Conservation (phyloP, 345 rosid species). For the Salix caprea region DNA sequence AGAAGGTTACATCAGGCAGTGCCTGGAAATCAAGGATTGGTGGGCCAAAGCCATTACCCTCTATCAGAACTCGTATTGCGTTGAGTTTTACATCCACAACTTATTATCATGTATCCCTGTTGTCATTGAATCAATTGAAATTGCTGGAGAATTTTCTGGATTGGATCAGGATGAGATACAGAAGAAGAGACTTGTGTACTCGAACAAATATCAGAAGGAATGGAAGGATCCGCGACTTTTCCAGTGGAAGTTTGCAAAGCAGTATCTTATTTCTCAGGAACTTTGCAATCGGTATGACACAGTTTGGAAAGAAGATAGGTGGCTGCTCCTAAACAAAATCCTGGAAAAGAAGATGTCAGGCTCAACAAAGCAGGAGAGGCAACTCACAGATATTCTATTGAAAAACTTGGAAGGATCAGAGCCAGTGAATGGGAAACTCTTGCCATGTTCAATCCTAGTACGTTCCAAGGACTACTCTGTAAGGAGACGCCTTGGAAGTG, state of each 20-base stretch:
- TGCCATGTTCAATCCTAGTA: conserved; percentile 14
- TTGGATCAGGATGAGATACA: conserved; percentile 18
- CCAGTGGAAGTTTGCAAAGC: conserved; percentile 19
- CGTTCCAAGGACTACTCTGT: conserved; percentile 23
- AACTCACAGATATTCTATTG: conserved; percentile 10
- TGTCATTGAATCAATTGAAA: conserved; percentile 23
- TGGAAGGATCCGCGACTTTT: conserved; percentile 25
- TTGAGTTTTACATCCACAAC: conserved; percentile 21
- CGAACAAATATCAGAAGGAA: conserved; percentile 20
- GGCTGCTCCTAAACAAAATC: conserved; percentile 24
- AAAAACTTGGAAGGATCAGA: conserved; percentile 15
- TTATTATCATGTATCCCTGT: conserved; percentile 13
- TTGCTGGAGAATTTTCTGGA: conserved; percentile 24
- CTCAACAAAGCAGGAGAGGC: conserved; percentile 12
- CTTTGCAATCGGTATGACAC: conserved; percentile 8
- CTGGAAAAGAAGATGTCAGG: conserved; percentile 10
- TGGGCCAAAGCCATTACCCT: conserved; percentile 23
- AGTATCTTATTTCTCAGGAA: conserved; percentile 24
- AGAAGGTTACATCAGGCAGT: conserved; percentile 19
- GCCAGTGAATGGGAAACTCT: conserved; percentile 2
- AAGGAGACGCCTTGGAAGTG: conserved; percentile 17
- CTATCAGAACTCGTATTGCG: conserved; percentile 20
- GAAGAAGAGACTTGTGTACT: conserved; percentile 16
- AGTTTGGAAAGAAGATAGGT: conserved; percentile 31
- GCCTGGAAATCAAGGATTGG: conserved; percentile 22